A percentile compares a stretch with the other conserved stretches of the same genome.
Evolutionary conservation across 331 rosid genomes (phyloP).

Genomic region (Saraca asoca): DNA sequence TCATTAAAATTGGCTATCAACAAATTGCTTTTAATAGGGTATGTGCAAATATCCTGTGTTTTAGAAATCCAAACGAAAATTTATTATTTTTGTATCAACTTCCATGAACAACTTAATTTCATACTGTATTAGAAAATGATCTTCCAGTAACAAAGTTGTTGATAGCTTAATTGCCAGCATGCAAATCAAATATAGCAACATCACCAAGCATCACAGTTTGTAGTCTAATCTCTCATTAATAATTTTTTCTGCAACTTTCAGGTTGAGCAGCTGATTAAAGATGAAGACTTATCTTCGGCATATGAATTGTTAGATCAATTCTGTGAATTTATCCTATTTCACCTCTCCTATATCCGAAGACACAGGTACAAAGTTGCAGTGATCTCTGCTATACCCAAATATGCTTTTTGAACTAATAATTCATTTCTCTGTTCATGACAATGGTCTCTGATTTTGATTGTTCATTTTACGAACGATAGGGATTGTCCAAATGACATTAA

Average conservation of each 20-base stretch:
- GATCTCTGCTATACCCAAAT: not conserved
- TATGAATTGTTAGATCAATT: conserved; percentile 63
- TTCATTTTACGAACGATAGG: conserved; percentile 41
- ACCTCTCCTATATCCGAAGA: conserved; percentile 60
- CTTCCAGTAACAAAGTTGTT: not conserved
- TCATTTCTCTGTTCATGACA: not conserved
- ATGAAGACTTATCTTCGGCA: conserved; percentile 49
- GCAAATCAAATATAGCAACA: too few relatives aligned
- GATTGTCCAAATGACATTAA: conserved; percentile 80
- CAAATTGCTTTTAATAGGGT: conserved; percentile 62
- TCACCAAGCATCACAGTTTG: not conserved
- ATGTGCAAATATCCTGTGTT: conserved; percentile 18
- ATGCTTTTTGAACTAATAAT: too few relatives aligned
- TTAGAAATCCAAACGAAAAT: too few relatives aligned
- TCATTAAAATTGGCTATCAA: conserved; percentile 54
- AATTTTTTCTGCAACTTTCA: conserved; percentile 27
- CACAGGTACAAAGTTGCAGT: conserved; percentile 48
- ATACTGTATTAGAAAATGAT: not conserved
- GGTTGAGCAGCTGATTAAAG: conserved; percentile 66
- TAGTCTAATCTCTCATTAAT: not conserved
- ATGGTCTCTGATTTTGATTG: not conserved
- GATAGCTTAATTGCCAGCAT: too few relatives aligned
- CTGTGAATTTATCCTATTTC: conserved; percentile 61
- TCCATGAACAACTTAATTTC: not conserved
- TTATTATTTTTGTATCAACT: not conserved